A percentile compares a stretch with the other conserved stretches of the same genome.
Conservation (phyloP, 139 green algal species). For the Pseudopediastrum boryanum region DNA sequence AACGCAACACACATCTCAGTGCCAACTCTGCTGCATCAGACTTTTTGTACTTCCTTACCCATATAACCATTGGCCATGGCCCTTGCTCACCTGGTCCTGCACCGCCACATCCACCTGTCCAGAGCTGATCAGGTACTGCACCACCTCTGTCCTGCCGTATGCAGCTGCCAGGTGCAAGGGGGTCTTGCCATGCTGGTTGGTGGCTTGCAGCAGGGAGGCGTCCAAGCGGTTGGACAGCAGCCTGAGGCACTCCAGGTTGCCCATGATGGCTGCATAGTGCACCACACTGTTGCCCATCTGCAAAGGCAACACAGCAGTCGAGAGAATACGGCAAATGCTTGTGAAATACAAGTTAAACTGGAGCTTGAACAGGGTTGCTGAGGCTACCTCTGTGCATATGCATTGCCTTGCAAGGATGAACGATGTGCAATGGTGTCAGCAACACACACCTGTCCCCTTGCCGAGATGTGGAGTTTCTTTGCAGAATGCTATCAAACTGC, state of each 20-base stretch:
- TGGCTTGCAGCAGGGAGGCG: neutral
- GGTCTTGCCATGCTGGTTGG: constrained; percentile 21
- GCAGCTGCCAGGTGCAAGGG: constrained; percentile 26
- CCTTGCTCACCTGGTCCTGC: constrained; percentile 19
- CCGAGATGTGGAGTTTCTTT: too few species aligned
- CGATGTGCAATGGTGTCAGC: too few species aligned
- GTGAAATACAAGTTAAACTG: neutral
- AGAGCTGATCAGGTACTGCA: neutral
- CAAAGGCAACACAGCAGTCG: neutral
- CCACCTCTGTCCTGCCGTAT: neutral
- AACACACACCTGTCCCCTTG: too few species aligned
- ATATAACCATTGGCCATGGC: too few species aligned
- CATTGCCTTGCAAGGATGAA: too few species aligned
- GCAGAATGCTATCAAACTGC: too few species aligned
- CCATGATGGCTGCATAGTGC: constrained; percentile 28
- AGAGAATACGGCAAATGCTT: neutral
- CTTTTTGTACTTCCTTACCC: too few species aligned
- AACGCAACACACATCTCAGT: too few species aligned
- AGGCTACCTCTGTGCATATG: too few species aligned
- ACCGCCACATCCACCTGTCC: neutral
- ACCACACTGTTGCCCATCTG: constrained; percentile 34
- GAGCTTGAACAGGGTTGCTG: neutral
- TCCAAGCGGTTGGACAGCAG: neutral
- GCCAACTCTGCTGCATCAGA: too few species aligned
- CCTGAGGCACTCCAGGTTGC: constrained; percentile 6